Conservation (phyloP, 148 eudicot genomes). For the Tetragonia tetragonoides region DNA sequence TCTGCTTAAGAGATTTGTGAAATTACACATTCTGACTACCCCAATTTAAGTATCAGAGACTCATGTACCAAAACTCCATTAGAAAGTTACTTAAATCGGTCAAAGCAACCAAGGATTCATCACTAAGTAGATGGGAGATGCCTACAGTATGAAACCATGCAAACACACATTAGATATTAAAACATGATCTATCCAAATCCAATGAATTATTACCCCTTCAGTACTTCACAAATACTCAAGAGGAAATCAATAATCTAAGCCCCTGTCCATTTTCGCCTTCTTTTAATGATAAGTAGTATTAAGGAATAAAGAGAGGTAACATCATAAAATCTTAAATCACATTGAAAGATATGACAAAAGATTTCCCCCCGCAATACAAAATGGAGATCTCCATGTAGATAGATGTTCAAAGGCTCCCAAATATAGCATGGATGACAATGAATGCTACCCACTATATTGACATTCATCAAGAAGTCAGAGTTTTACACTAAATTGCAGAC, state of each 20-base stretch:
- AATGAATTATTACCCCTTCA: neutral
- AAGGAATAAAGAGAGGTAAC: neutral
- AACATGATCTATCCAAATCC: neutral
- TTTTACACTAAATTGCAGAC: neutral
- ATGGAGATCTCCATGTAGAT: conserved; percentile 5
- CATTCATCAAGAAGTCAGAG: neutral
- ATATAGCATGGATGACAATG: neutral
- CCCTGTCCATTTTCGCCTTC: neutral
- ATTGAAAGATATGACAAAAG: neutral
- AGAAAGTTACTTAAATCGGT: neutral
- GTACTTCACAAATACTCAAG: neutral
- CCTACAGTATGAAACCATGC: neutral
- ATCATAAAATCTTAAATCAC: neutral
- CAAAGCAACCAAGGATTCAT: conserved; percentile 7
- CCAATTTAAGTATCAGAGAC: neutral
- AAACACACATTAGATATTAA: neutral
- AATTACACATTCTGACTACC: neutral
- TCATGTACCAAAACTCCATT: neutral
- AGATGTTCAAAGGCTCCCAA: neutral
- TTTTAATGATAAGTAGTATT: too few species aligned
- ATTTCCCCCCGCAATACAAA: neutral
- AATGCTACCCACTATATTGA: neutral
- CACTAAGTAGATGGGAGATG: neutral
- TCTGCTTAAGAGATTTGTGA: neutral
- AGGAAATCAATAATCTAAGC: neutral